phyloP scores from a whole-genome alignment of 495 filamentous ascomycete species.

The Cetradonia linearis region DNA sequence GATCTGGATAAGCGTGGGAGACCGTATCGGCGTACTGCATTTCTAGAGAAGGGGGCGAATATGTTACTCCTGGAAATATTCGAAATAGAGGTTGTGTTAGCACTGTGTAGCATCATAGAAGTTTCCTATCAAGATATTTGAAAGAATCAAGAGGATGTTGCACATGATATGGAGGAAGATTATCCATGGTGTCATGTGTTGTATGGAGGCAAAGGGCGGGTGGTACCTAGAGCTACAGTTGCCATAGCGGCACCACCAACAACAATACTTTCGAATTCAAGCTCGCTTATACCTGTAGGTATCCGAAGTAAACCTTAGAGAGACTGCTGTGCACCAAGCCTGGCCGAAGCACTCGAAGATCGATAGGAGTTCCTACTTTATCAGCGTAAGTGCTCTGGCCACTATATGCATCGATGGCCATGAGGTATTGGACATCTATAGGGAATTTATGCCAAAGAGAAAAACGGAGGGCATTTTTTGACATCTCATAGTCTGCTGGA shows the following conservation, averaged over 20 bases:
- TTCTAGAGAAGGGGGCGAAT: constrained; percentile 22
- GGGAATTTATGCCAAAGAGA: background rate
- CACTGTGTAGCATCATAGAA: constrained; percentile 17
- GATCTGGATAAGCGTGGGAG: constrained; percentile 70
- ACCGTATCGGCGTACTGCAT: constrained; percentile 53
- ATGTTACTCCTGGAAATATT: constrained; percentile 15
- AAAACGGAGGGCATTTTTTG: background rate
- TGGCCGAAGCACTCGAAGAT: constrained; percentile 2
- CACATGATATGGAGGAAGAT: background rate
- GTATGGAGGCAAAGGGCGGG: constrained; percentile 5
- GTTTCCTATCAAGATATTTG: background rate
- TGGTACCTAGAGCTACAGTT: constrained; percentile 13
- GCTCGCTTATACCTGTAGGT: background rate
- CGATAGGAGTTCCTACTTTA: background rate
- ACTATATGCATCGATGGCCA: background rate
- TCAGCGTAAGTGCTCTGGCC: constrained; percentile 2
- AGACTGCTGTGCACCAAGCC: background rate
- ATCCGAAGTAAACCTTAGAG: background rate
- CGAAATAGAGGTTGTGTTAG: constrained; percentile 28
- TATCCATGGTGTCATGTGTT: background rate
- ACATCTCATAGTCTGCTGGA: background rate
- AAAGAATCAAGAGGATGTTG: background rate
- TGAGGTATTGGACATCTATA: background rate
- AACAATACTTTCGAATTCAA: background rate
- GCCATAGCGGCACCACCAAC: background rate